phyloP scores from a whole-genome alignment of 139 green algal species.

The Deuterostichococcus epilithicus region DNA sequence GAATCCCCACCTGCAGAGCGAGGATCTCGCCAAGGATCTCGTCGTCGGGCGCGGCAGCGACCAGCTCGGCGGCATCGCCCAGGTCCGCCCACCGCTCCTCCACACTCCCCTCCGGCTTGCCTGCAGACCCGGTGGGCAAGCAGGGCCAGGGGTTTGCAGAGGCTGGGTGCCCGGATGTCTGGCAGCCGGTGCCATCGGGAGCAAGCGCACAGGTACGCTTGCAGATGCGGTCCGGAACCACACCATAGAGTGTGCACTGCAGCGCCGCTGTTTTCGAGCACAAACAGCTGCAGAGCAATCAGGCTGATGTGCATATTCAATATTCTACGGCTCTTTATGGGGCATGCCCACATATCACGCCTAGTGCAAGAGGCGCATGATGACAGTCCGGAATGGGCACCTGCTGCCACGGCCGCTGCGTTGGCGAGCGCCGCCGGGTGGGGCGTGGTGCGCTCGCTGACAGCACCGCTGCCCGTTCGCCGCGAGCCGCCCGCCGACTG shows the following conservation, averaged over 20 bases:
- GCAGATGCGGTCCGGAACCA: too few relatives aligned
- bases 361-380: too few relatives aligned
- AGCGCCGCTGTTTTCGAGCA: too few relatives aligned
- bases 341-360: too few relatives aligned
- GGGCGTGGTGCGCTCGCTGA: background rate
- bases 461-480: constrained; percentile 6
- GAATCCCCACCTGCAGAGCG: constrained; percentile 58
- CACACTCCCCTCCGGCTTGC: constrained; percentile 28
- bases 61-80: constrained; percentile 31
- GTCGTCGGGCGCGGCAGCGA: constrained; percentile 73
- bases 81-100: constrained; percentile 56
- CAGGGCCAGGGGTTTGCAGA: background rate
- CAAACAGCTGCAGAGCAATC: too few relatives aligned
- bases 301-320: too few relatives aligned
- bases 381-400: background rate
- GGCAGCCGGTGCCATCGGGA: background rate
- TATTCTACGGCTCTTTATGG: too few relatives aligned
- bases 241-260: too few relatives aligned
- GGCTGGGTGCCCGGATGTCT: too few relatives aligned
- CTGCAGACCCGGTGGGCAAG: constrained; percentile 2
- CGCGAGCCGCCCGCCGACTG: background rate
- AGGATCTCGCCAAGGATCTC: constrained; percentile 80
- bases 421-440: constrained; percentile 29
- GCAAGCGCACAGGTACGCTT: too few relatives aligned
- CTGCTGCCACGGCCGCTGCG: constrained; percentile 27